Evolutionary conservation across 371 early-diverging fungal species (phyloP).

Genomic region (Rhizopus microsporus): DNA sequence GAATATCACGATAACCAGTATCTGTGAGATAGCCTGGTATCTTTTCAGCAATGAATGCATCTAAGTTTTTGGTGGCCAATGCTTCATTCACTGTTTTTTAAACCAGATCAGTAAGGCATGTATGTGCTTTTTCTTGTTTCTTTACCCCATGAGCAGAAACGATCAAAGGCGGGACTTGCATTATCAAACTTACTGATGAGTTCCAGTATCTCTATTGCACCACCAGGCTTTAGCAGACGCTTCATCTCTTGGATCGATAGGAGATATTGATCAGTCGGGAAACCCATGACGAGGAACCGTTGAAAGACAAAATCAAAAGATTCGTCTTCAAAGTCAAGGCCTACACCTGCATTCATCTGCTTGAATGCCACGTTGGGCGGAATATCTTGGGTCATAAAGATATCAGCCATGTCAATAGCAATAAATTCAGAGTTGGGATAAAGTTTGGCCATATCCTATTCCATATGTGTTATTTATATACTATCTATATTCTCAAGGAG

Average conservation of each 20-base stretch:
- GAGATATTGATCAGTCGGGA: slow-evolving; percentile 34
- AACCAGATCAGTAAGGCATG: neutral
- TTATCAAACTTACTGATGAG: slow-evolving; percentile 37
- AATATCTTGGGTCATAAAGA: slow-evolving; percentile 26
- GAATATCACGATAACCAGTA: slow-evolving; percentile 28
- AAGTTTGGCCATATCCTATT: slow-evolving; percentile 45
- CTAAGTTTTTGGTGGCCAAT: slow-evolving; percentile 29
- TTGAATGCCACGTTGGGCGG: slow-evolving; percentile 39
- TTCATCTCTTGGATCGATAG: slow-evolving; percentile 39
- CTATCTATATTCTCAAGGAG: neutral
- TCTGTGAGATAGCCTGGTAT: slow-evolving; percentile 28
- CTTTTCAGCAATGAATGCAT: slow-evolving; percentile 46
- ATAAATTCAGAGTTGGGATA: slow-evolving; percentile 49
- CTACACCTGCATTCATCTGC: slow-evolving; percentile 33
- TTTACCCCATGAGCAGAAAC: slow-evolving; percentile 44
- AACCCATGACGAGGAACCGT: slow-evolving; percentile 50
- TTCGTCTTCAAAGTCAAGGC: slow-evolving; percentile 35
- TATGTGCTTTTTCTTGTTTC: neutral
- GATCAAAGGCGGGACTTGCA: slow-evolving; percentile 34
- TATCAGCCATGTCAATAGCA: slow-evolving; percentile 49
- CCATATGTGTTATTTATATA: neutral
- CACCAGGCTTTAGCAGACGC: slow-evolving; percentile 42
- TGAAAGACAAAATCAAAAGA: slow-evolving; percentile 52
- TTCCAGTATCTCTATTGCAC: slow-evolving; percentile 45
- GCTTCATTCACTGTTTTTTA: slow-evolving; percentile 32